Conservation (phyloP, 202 grass and related monocot species). For the Digitaria exilis region DNA sequence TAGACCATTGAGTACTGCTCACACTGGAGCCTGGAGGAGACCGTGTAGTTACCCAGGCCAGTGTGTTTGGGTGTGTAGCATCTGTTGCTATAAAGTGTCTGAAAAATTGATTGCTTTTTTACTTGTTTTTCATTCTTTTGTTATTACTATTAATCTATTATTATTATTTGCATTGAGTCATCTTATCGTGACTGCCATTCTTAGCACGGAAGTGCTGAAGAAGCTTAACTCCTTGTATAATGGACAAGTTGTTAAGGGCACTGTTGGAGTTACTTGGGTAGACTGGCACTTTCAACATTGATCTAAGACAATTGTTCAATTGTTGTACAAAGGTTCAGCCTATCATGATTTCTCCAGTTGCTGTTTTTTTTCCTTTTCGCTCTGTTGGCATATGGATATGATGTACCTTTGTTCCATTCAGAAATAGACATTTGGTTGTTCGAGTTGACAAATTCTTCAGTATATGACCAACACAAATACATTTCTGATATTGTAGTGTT, state of each 20-base stretch:
- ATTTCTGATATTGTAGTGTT: neutral
- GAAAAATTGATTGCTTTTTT: neutral
- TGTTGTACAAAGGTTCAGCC: no score
- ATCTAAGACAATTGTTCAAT: no score
- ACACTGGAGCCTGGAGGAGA: neutral
- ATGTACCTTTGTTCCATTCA: no score
- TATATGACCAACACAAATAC: neutral
- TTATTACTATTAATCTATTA: neutral
- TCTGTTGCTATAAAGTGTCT: neutral
- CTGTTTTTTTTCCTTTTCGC: no score
- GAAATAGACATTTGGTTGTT: no score
- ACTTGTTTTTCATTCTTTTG: neutral
- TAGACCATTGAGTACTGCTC: neutral
- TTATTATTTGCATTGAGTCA: neutral
- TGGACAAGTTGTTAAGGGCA: no score
- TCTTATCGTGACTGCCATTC: constrained; percentile 6
- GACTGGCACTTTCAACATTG: no score
- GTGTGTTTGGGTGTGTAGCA: neutral
- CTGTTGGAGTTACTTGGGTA: no score
- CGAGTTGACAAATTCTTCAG: no score
- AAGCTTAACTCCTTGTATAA: neutral
- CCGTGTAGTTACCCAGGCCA: neutral
- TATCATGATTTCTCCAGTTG: no score
- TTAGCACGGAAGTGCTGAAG: neutral
- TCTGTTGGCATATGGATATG: no score